A percentile compares a stretch with the other conserved stretches of the same genome.
Evolutionary conservation across 169 alveolate genomes (phyloP).

Genomic region (Plasmodium knowlesi): DNA sequence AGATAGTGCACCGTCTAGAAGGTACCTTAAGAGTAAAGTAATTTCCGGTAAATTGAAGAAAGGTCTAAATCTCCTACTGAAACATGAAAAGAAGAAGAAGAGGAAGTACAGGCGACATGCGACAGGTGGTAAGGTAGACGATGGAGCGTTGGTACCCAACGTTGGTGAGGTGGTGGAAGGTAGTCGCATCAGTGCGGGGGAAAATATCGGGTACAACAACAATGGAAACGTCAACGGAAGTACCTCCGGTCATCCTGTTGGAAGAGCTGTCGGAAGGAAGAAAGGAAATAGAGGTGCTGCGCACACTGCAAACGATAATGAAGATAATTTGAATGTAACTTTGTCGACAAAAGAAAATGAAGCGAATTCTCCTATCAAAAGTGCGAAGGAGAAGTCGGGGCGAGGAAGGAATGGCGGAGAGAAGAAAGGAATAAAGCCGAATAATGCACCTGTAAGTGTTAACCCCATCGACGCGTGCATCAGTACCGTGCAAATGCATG

Average conservation of each 20-base stretch:
- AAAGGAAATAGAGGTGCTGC: not conserved
- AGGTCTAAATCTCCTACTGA: constrained; percentile 31
- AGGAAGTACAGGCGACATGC: constrained; percentile 7
- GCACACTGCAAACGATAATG: not conserved
- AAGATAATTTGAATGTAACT: not conserved
- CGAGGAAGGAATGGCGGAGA: not conserved
- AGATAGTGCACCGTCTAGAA: constrained; percentile 2
- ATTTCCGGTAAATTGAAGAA: constrained; percentile 28
- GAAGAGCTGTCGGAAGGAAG: not conserved
- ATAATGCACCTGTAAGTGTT: not conserved
- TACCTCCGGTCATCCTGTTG: not conserved
- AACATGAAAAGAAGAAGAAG: constrained; percentile 41
- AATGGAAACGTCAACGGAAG: not conserved
- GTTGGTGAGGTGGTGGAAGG: not conserved
- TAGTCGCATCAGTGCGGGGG: not conserved
- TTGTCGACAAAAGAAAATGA: not conserved
- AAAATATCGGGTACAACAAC: not conserved
- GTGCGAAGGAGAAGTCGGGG: not conserved
- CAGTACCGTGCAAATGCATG: not conserved
- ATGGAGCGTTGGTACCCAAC: not conserved
- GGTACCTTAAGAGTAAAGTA: constrained; percentile 25
- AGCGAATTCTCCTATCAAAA: not conserved
- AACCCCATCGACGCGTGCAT: not conserved
- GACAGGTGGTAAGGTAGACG: not conserved
- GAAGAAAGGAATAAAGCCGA: not conserved